phyloP scores from a whole-genome alignment of 2,329 filamentous ascomycete species.

The Colletotrichum karsti region DNA sequence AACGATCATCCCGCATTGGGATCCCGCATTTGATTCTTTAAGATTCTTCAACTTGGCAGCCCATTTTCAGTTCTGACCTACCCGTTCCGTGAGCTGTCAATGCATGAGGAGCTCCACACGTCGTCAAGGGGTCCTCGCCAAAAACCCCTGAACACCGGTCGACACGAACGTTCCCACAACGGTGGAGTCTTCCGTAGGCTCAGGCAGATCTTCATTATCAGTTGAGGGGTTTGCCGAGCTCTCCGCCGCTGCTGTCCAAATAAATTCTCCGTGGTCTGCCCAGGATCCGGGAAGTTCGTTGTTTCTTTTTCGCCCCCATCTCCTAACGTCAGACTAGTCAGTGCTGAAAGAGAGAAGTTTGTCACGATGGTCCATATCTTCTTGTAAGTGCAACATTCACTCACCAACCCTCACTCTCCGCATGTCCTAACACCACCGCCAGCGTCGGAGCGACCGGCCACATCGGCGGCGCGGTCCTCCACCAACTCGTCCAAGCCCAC shows the following conservation, averaged over 20 bases:
- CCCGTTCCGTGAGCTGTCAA: background rate
- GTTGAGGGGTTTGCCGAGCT: background rate
- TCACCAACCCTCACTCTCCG: background rate
- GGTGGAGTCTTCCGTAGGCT: background rate
- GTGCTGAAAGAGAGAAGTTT: background rate
- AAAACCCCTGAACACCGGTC: background rate
- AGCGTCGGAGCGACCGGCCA: conserved; percentile 9
- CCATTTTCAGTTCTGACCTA: background rate
- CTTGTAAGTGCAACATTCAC: background rate
- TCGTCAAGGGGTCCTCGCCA: background rate
- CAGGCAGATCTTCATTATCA: conserved; percentile 1
- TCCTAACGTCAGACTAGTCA: background rate
- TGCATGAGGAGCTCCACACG: conserved; percentile 5
- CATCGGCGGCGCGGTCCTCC: conserved; percentile 6
- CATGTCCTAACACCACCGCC: background rate
- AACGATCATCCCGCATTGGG: too few relatives aligned
- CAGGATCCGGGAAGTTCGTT: background rate
- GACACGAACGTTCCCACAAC: background rate
- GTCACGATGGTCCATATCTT: conserved; percentile 6
- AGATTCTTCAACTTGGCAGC: background rate
- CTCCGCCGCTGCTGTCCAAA: background rate
- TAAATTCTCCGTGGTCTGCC: conserved; percentile 1
- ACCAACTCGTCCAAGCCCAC: background rate
- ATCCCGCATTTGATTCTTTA: too few relatives aligned
- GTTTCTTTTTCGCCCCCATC: background rate